A percentile compares a stretch with the other conserved stretches of the same genome.
Conservation (phyloP, 2,329 filamentous ascomycete genomes). For the Cladosporium sp. region DNA sequence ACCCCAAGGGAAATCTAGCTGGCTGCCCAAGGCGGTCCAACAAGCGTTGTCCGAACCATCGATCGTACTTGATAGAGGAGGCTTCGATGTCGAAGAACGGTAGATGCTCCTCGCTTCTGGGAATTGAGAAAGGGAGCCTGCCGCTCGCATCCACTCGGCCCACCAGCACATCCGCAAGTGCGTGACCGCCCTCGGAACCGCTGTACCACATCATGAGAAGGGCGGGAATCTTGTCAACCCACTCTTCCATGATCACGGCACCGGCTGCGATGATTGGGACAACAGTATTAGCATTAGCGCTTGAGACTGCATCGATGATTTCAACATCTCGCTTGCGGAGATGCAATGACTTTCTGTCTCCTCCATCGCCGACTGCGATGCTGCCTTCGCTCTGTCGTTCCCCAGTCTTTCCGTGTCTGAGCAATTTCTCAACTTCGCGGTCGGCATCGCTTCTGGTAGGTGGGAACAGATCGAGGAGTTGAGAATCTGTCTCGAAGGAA, state of each 20-base stretch:
- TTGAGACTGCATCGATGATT: conserved; percentile 11
- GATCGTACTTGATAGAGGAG: conserved; percentile 20
- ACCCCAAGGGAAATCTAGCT: conserved; percentile 15
- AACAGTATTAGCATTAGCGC: conserved; percentile 5
- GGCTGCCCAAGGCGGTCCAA: conserved; percentile 23
- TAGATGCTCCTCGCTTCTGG: conserved; percentile 21
- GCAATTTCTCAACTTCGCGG: not conserved
- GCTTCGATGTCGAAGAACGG: conserved; percentile 23
- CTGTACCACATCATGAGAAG: conserved; percentile 16
- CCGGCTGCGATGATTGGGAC: conserved; percentile 14
- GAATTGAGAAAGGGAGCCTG: conserved; percentile 17
- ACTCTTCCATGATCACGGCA: conserved; percentile 16
- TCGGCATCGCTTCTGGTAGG: conserved; percentile 8
- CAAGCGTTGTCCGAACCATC: conserved; percentile 25
- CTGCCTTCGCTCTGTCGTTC: not conserved
- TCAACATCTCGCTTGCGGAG: conserved; percentile 11
- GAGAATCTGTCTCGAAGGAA: conserved; percentile 10
- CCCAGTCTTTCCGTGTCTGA: not conserved
- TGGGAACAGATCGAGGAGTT: conserved; percentile 13
- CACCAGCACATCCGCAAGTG: conserved; percentile 15
- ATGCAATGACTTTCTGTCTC: conserved; percentile 14
- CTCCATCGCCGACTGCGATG: conserved; percentile 11
- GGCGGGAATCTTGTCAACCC: conserved; percentile 13
- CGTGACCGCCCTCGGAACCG: conserved; percentile 18
- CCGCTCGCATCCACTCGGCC: conserved; percentile 16